These are phyloP conservation scores for Solanum tarijense DNA, from an alignment of 257 asterid species.

Conservation along the genomic window DNA sequence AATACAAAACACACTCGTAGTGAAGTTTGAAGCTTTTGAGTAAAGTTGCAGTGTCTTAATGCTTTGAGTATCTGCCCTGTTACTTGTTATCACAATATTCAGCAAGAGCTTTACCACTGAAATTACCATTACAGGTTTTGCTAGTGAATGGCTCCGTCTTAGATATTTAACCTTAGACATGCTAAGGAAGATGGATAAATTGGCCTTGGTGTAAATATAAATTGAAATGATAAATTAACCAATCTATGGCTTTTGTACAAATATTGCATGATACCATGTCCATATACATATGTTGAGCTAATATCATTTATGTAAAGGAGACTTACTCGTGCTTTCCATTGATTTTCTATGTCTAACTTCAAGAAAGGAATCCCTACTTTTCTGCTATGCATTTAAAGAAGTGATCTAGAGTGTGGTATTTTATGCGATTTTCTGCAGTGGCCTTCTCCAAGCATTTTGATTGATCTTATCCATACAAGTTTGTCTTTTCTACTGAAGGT, in stretches of 20 bases:
- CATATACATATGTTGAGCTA: not conserved
- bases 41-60: not conserved
- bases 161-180: not conserved
- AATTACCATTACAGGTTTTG: not conserved
- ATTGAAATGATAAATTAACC: not conserved
- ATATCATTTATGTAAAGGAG: not conserved
- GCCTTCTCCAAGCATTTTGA: not conserved
- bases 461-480: not conserved
- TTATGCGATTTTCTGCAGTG: not conserved
- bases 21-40: not conserved
- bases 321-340: not conserved
- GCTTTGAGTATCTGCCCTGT: not conserved
- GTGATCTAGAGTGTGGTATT: not conserved
- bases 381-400: not conserved
- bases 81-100: not conserved
- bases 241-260: not conserved
- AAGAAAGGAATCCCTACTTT: not conserved
- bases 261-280: not conserved
- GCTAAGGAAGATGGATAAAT: not conserved
- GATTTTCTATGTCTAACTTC: not conserved
- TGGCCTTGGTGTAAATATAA: not conserved
- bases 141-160: not conserved
- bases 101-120: not conserved
- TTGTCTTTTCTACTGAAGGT: not conserved
- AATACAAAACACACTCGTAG: not conserved